phyloP scores from a whole-genome alignment of 441 rosid species.

The Bocquillonia castaneifolia region DNA sequence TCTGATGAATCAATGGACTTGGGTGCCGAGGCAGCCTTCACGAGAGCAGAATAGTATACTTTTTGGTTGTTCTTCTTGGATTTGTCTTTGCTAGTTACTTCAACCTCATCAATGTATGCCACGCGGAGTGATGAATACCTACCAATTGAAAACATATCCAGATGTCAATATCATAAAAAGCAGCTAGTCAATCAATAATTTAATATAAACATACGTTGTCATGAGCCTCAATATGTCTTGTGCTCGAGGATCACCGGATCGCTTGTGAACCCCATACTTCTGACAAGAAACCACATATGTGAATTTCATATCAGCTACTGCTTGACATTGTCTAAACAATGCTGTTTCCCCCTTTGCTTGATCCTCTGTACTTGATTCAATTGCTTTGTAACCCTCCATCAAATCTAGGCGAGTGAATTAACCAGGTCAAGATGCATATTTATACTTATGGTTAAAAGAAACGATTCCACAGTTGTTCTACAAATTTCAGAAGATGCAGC shows the following conservation, averaged over 20 bases:
- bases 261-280: constrained; percentile 87
- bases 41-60: constrained; percentile 84
- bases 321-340: constrained; percentile 85
- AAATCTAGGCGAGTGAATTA: constrained; percentile 49
- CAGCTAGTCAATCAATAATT: neutral
- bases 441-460: constrained; percentile 1
- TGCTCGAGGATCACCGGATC: constrained; percentile 83
- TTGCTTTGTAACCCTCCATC: constrained; percentile 98
- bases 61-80: constrained; percentile 63
- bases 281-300: constrained; percentile 96
- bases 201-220: constrained; percentile 51
- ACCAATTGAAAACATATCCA: constrained; percentile 27
- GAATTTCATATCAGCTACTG: constrained; percentile 98
- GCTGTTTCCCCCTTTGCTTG: constrained; percentile 72
- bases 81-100: constrained; percentile 74
- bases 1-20: constrained; percentile 74
- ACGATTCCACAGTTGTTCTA: neutral
- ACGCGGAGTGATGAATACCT: constrained; percentile 98
- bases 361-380: constrained; percentile 69
- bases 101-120: constrained; percentile 97
- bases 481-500: constrained; percentile 17
- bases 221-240: constrained; percentile 88
- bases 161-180: constrained; percentile 11
- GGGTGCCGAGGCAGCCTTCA: constrained; percentile 80
- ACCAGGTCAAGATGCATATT: constrained; percentile 21